Conservation (phyloP, 441 rosid genomes). For the Jatropha multifida region DNA sequence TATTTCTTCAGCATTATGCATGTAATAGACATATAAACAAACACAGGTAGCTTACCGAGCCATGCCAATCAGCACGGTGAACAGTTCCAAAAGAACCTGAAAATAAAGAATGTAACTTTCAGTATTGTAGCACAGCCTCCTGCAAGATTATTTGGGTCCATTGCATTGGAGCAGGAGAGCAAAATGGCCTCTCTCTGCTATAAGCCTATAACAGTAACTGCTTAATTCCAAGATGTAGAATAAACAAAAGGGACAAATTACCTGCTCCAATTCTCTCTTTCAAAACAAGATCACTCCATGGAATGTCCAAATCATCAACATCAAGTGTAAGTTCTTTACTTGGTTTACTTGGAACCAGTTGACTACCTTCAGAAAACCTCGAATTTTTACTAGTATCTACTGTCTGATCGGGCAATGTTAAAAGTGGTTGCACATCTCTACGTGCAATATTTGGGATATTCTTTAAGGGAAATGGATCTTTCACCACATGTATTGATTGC, state of each 20-base stretch:
- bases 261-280: conserved; percentile 99
- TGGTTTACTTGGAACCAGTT: conserved; percentile 41
- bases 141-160: conserved; percentile 9
- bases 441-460: conserved; percentile 42
- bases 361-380: conserved; percentile 40
- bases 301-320: conserved; percentile 83
- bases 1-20: not conserved
- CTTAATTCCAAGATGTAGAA: conserved; percentile 6
- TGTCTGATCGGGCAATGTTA: conserved; percentile 34
- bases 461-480: conserved; percentile 42
- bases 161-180: conserved; percentile 18
- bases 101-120: conserved; percentile 31
- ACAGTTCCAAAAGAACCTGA: conserved; percentile 99
- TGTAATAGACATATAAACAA: not conserved
- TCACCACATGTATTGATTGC: conserved; percentile 38
- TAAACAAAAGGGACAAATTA: conserved; percentile 28
- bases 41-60: conserved; percentile 66
- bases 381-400: conserved; percentile 35
- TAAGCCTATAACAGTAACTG: not conserved
- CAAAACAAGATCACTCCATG: conserved; percentile 88
- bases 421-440: conserved; percentile 32
- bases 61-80: conserved; percentile 99
- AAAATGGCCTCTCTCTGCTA: conserved; percentile 10
- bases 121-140: conserved; percentile 24
- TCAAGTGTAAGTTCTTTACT: conserved; percentile 63